A percentile compares a stretch with the other conserved stretches of the same genome.
These are phyloP conservation scores for Suillus alpinus DNA, from an alignment of 768 basidiomycete species.

Conservation along the genomic window DNA sequence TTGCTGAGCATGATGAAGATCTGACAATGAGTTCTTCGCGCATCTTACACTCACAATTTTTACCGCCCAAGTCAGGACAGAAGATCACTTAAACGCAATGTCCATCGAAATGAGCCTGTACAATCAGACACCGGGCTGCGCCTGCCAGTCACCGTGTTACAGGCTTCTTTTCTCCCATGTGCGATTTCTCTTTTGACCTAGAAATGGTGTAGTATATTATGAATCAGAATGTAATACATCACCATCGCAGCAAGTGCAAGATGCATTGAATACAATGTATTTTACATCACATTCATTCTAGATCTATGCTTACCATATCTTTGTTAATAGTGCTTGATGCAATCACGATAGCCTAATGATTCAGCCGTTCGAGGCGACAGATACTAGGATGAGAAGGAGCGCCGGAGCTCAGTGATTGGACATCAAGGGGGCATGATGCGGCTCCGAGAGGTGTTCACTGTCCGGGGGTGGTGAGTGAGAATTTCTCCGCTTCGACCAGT, in stretches of 20 bases:
- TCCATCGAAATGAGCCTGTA: not conserved
- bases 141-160: too few species aligned
- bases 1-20: not conserved
- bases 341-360: too few species aligned
- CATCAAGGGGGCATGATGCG: too few species aligned
- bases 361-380: too few species aligned
- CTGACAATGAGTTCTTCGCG: not conserved
- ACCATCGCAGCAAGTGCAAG: not conserved
- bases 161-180: not conserved
- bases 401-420: too few species aligned
- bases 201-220: not conserved
- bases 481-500: too few species aligned
- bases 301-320: not conserved
- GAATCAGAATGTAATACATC: not conserved
- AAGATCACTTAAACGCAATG: not conserved
- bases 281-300: not conserved
- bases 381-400: too few species aligned
- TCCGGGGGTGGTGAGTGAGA: too few species aligned
- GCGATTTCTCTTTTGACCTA: not conserved
- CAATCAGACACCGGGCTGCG: not conserved
- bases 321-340: too few species aligned
- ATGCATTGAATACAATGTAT: not conserved
- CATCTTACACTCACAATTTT: not conserved
- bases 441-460: too few species aligned
- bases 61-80: not conserved